Evolutionary conservation across 441 rosid species (phyloP), one percentile per base, ranked within the genome.

Genomic region (Pelargonium myrrhifolium): DNA sequence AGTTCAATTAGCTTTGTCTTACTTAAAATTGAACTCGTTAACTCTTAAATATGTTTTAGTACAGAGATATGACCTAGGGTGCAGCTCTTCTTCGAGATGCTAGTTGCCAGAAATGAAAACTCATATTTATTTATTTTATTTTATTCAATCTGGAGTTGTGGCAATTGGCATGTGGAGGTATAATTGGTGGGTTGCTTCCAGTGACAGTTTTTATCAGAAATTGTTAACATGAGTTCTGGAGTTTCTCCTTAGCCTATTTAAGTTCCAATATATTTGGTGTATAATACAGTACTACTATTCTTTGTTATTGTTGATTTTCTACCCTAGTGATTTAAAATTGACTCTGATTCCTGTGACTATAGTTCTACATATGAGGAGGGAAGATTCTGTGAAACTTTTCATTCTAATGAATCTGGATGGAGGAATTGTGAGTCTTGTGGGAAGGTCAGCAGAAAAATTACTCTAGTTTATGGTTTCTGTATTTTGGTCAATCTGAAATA

Each of bases 371-470:
- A 78, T 71, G 98, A 92, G 68, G 96, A 95, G 77, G 96, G 93
- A 60, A 86, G 77, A 60, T 92, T 80, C 78, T 92, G 99, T 56
- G 92, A 90, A 40, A 69, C 75, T 47, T 95, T 87, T 81, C 99
- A 95, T 80, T 12, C 3, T 62, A 77, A 73, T 74, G 90, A 85
- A 73, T 45, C 88, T 40, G 99, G 98, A 68, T 95, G 98, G 99
- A 92, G 96, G 82, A 62, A 31, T 68, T 95, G 99, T 64, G 96
- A 90, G 77, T 78, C 89, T 55, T 95, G 99, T 78, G 89, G 91
- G 75, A 95, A 90, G 97, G 99, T 90, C 61, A 76, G 81, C 69
- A 67, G 71, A 72, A 69, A 47, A 66, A 63, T 70, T 26, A 64
- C 45, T 3, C 65, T 67, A 31, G 11, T 49, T 70, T 20, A 66